phyloP scores from a whole-genome alignment of 805 yeast genomes.

The Nakazawaea holstii region DNA sequence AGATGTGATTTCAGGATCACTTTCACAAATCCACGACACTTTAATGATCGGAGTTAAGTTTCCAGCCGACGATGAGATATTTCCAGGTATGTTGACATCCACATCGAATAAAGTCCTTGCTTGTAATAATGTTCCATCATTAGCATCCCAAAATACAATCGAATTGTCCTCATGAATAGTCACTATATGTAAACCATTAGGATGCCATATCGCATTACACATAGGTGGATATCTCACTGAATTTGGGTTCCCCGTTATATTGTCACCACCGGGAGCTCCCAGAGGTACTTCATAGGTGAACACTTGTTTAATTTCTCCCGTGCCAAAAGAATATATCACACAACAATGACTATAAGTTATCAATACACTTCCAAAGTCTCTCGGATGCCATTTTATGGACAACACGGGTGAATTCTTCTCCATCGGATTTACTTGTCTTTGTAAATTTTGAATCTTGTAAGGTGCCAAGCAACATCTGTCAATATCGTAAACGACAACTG shows the following conservation, averaged over 20 bases:
- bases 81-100: conserved; percentile 48
- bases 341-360: conserved; percentile 70
- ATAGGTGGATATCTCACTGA: conserved; percentile 22
- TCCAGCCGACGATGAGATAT: conserved; percentile 15
- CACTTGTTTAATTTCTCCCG: conserved; percentile 48
- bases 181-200: conserved; percentile 81
- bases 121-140: conserved; percentile 64
- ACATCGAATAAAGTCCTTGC: conserved; percentile 71
- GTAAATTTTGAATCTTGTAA: conserved; percentile 64
- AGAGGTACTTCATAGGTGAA: conserved; percentile 61
- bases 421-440: conserved; percentile 53
- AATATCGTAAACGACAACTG: conserved; percentile 67
- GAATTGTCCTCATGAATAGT: conserved; percentile 81
- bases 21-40: conserved; percentile 73
- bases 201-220: conserved; percentile 72
- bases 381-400: conserved; percentile 75
- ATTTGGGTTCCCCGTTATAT: conserved; percentile 19
- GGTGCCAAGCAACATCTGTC: conserved; percentile 70
- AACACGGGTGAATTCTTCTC: conserved; percentile 50
- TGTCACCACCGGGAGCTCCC: conserved; percentile 70
- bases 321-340: conserved; percentile 60
- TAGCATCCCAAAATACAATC: conserved; percentile 88
- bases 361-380: conserved; percentile 77
- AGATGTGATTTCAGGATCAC: conserved; percentile 76
- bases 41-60: conserved; percentile 40